phyloP scores from a whole-genome alignment of 2,329 filamentous ascomycete species.

The Capronia americana region DNA sequence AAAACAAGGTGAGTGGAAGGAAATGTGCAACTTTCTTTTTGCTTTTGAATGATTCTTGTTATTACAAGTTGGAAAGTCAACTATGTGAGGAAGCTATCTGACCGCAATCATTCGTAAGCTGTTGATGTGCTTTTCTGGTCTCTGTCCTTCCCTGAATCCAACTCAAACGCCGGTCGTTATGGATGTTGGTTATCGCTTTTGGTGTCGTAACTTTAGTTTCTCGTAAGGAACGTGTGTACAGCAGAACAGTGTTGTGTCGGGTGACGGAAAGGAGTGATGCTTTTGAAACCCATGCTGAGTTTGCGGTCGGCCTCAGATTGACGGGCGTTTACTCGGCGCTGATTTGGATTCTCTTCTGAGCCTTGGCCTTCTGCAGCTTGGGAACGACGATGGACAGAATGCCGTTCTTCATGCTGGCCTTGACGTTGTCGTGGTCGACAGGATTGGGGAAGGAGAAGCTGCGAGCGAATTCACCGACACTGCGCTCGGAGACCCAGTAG shows the following conservation, averaged over 20 bases:
- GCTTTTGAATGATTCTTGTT: background rate
- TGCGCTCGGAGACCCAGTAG: constrained; percentile 67
- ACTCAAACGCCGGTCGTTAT: background rate
- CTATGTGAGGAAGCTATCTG: background rate
- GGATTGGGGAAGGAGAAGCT: constrained; percentile 64
- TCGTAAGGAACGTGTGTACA: constrained; percentile 7
- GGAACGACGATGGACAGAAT: constrained; percentile 64
- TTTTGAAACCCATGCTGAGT: background rate
- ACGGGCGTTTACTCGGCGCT: constrained; percentile 23
- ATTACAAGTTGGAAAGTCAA: background rate
- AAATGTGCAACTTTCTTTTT: background rate
- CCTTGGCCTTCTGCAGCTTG: constrained; percentile 55
- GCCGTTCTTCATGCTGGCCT: constrained; percentile 67
- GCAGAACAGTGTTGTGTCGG: background rate
- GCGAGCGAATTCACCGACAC: constrained; percentile 65
- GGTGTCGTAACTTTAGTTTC: background rate
- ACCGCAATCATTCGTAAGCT: background rate
- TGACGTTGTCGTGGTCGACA: constrained; percentile 66
- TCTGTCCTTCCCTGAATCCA: background rate
- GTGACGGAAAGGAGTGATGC: background rate
- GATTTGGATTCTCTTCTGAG: constrained; percentile 30
- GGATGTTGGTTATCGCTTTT: background rate
- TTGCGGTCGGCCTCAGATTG: background rate
- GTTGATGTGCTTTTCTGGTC: background rate
- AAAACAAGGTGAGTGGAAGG: background rate